These are phyloP conservation scores for Beauveria varroae DNA, from an alignment of 2,329 filamentous ascomycete species.

Conservation along the genomic window DNA sequence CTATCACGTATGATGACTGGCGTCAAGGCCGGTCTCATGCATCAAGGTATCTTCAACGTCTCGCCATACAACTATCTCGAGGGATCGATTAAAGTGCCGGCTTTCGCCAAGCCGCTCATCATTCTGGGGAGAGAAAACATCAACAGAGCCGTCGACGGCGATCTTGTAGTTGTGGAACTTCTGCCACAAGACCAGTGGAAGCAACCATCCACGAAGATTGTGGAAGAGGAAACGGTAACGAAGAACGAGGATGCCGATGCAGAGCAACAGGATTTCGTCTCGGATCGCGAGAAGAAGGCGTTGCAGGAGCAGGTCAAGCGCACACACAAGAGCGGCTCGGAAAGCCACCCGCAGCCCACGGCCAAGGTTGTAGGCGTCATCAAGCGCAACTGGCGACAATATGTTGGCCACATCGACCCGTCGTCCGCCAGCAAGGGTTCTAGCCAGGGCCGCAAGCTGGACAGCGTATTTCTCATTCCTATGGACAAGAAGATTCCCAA, in stretches of 20 bases:
- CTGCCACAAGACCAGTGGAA: conserved; percentile 96
- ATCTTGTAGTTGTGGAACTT: conserved; percentile 88
- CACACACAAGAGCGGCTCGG: conserved; percentile 67
- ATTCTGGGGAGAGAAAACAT: conserved; percentile 92
- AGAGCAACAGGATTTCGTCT: conserved; percentile 74
- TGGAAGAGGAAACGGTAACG: conserved; percentile 87
- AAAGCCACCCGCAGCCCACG: conserved; percentile 79
- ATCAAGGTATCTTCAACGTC: conserved; percentile 93
- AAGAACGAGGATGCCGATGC: conserved; percentile 89
- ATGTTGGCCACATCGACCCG: conserved; percentile 89
- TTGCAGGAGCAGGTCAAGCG: conserved; percentile 87
- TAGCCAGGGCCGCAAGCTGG: conserved; percentile 74
- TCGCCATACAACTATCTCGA: conserved; percentile 98
- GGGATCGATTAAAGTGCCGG: conserved; percentile 79
- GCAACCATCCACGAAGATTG: conserved; percentile 85
- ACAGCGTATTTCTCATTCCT: conserved; percentile 88
- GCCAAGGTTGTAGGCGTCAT: conserved; percentile 86
- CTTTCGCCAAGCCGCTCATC: conserved; percentile 83
- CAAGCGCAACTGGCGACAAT: conserved; percentile 96
- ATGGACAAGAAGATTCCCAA: conserved; percentile 99
- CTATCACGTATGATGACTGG: conserved; percentile 93
- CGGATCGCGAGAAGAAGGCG: conserved; percentile 76
- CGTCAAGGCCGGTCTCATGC: conserved; percentile 77
- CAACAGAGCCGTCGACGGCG: conserved; percentile 86
- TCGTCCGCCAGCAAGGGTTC: conserved; percentile 69